Conservation (phyloP, 2,329 filamentous ascomycete genomes). For the Zymoseptoria crescenta region DNA sequence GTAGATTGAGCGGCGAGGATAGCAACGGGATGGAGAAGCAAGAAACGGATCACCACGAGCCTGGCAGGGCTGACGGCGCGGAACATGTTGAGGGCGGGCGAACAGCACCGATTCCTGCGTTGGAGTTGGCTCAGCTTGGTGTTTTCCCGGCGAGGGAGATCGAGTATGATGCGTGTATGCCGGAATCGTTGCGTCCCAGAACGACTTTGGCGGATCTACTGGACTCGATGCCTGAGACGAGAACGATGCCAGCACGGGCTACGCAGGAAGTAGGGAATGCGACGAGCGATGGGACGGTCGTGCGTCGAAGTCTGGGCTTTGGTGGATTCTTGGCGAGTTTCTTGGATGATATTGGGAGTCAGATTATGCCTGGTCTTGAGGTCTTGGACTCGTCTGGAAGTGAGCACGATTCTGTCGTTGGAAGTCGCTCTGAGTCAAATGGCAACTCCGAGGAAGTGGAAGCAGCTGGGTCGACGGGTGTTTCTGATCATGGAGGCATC, state of each 20-base stretch:
- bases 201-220: not conserved
- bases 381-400: not conserved
- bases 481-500: not conserved
- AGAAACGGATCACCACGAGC: too few relatives aligned
- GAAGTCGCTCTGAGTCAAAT: not conserved
- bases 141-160: not conserved
- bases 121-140: not conserved
- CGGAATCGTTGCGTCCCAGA: not conserved
- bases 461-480: not conserved
- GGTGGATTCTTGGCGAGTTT: not conserved
- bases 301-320: not conserved
- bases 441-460: not conserved
- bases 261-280: not conserved
- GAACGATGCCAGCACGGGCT: not conserved
- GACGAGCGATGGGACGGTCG: not conserved
- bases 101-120: not conserved
- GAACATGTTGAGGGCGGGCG: too few relatives aligned
- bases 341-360: slow-evolving; percentile 4
- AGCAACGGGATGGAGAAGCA: not conserved
- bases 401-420: not conserved
- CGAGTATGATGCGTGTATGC: not conserved
- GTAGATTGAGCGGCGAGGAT: not conserved
- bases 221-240: not conserved
- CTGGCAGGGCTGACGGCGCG: too few relatives aligned
- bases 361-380: slow-evolving; percentile 4